Evolutionary conservation across 2,329 filamentous ascomycete species (phyloP), one percentile per base, ranked within the genome.

Genomic region (Grosmannia huntii): DNA sequence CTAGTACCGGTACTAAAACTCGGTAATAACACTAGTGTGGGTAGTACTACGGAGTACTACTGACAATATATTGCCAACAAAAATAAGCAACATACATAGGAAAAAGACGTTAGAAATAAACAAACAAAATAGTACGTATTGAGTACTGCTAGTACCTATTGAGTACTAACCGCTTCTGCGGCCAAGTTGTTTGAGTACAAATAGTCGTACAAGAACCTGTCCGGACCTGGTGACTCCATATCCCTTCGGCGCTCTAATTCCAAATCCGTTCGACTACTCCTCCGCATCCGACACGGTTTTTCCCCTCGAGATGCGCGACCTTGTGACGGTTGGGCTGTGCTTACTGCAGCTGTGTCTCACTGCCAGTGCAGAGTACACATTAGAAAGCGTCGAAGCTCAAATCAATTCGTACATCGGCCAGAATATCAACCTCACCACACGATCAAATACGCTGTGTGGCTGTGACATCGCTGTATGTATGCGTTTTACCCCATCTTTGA

Each of bases 401-500:
- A 56, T 51, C 46, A n/a, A 51, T 31, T 16, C 44, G 12, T 51
- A 36, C 53, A 27, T 55, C 23, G 36, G 53, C 53, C 1, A 55
- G 21, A 28, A 55, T 10, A 1, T 19, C n/a, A 28, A 28, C 27
- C 1, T 31, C 28, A 31, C 31, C 10, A 23, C 31, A 19, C 41
- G 19, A 44, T 19, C 41, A 44, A n/a, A 1, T 19, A 5, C 16
- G 14, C 41, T n/a, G 16, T 44, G 4, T 49, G 46, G 46, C 38
- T 55, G 55, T 23, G 46, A 56, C 38, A 31, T 56, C 46, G 55
- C 55, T 27, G 55, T 56, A 51, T 38, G 55, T 38, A 50, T 49
- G 23, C 46, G 14, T 12, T 23, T 12, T 28, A 25, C 25, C 19
- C 4, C 16, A 28, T 41, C 16, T 41, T 31, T 25, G 28, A 25